Evolutionary conservation across 352 stramenopile species (phyloP), one percentile per base, ranked within the genome.

Genomic region (Blastocystis sp.): DNA sequence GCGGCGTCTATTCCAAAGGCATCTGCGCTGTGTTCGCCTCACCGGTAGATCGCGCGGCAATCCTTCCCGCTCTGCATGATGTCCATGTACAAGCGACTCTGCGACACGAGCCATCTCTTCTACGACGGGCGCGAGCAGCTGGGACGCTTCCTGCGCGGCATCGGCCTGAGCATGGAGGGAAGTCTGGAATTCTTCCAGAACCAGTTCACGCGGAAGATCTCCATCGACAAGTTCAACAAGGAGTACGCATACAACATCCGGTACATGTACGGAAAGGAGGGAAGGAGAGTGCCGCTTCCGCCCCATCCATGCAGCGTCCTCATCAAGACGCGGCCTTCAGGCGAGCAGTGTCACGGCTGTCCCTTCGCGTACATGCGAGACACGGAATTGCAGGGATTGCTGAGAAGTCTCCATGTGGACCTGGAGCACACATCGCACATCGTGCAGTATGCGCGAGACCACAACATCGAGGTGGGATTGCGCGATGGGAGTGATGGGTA

Each of bases 241-340:
- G 91, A 94, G 84, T 94, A 95, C 78, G 91, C 92, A 3, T 95
- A 95, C 77, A 91, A 94, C 88, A 95, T 96, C 76, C 93, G 93
- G 17, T 93, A 96, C 89, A 94, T 91, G 89, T 95, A 95, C 76
- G 93, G 93, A 67, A 67, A 69, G 53, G 74, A 84, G 53, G 74
- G 74, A n/a, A 14, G 74, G 21, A 53, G 74, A 38, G 60, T 84
- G 14, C 74, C 74, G 21, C 60, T 84, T n/a, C 21, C 34, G 21
- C 52, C 74, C 7, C 60, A 59, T 45, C 40, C 74, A n/a, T 84
- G 74, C 60, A 19, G 21, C 21, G 3, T 5, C 0, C 65, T 84
- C 52, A 84, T 84, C 17, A 70, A 69, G 53, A 40, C 74, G 0
- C 40, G 38, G 38, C 74, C 74, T 0, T 28, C 48, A 10, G 74